Conservation (phyloP, 192 early-diverging fungal genomes). For the Coemansia sp. region DNA sequence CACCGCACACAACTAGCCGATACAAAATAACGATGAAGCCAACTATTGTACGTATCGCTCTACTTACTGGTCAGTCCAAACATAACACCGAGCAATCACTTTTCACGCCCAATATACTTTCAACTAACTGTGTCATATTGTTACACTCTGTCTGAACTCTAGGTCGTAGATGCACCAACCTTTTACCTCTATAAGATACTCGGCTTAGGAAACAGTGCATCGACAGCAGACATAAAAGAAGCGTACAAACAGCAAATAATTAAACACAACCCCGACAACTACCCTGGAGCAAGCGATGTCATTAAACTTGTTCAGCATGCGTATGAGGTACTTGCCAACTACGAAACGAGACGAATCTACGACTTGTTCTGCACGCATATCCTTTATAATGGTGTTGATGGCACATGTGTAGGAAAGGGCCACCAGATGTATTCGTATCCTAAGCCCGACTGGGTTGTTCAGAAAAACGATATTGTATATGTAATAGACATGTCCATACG, state of each 20-base stretch:
- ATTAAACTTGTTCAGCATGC: slow-evolving; percentile 33
- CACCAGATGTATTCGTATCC: slow-evolving; percentile 12
- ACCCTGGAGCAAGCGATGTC: slow-evolving; percentile 28
- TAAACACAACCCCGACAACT: slow-evolving; percentile 37
- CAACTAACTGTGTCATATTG: not conserved
- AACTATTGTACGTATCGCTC: slow-evolving; percentile 1
- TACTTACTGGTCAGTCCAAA: too few relatives aligned
- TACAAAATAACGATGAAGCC: not conserved
- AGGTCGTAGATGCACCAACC: slow-evolving; percentile 8
- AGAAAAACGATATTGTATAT: slow-evolving; percentile 36
- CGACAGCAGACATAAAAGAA: slow-evolving; percentile 21
- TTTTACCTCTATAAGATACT: slow-evolving; percentile 36
- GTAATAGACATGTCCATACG: slow-evolving; percentile 27
- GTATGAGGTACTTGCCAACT: slow-evolving; percentile 23
- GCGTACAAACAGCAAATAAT: slow-evolving; percentile 27
- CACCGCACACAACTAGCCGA: not conserved
- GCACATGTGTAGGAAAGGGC: not conserved
- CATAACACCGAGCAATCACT: not conserved
- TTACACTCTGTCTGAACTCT: not conserved
- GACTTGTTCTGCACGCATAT: slow-evolving; percentile 30
- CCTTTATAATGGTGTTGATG: slow-evolving; percentile 7
- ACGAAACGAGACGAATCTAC: slow-evolving; percentile 25
- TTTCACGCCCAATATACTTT: not conserved
- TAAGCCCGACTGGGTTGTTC: slow-evolving; percentile 31
- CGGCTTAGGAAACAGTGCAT: slow-evolving; percentile 17